Evolutionary conservation across 2,329 filamentous ascomycete species (phyloP), one percentile per base, ranked within the genome.

Genomic region (Colletotrichum sp.): DNA sequence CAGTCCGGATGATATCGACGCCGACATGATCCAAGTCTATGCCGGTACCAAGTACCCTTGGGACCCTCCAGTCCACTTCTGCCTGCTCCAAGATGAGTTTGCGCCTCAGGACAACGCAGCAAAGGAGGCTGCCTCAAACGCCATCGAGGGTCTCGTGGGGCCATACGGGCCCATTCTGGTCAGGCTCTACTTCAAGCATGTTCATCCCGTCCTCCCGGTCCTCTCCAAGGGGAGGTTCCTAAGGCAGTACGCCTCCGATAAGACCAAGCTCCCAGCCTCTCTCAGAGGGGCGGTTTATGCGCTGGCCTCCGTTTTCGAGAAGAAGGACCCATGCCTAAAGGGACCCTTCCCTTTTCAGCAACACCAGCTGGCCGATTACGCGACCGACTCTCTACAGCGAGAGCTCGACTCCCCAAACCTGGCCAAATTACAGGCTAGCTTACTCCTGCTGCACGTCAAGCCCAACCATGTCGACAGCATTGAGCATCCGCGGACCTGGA

Each of bases 401-500:
- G 87, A 89, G 73, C 81, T 89, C 0, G 86, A 89, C 55, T 86
- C 87, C 1, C 87, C 87, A 0, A 87, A 88, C 34, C 80, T 89
- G 5, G 85, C 83, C 68, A 85, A 84, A 10, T 76, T 88, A n/a
- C 87, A 89, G 80, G 86, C 87, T n/a, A 85, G 85, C 73, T 75
- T 89, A 14, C 77, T 89, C 16, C 81, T 88, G 9, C 79, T 88
- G 7, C 86, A 89, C 71, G 83, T 88, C 76, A 83, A 84, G 16
- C 85, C 87, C 0, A 86, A 86, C 2, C 83, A 83, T 14, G 87
- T 86, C 21, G 86, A 85, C 34, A 87, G 85, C 14, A 86, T 87
- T 5, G 87, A 88, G 77, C 87, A 85, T 7, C 87, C 87, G 0
- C 83, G 83, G 21, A 85, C 85, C 1, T 88, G 87, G 86, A 84